Base-by-base conservation (phyloP, 352 stramenopile genomes). In the Phytopythium vexans region DNA sequence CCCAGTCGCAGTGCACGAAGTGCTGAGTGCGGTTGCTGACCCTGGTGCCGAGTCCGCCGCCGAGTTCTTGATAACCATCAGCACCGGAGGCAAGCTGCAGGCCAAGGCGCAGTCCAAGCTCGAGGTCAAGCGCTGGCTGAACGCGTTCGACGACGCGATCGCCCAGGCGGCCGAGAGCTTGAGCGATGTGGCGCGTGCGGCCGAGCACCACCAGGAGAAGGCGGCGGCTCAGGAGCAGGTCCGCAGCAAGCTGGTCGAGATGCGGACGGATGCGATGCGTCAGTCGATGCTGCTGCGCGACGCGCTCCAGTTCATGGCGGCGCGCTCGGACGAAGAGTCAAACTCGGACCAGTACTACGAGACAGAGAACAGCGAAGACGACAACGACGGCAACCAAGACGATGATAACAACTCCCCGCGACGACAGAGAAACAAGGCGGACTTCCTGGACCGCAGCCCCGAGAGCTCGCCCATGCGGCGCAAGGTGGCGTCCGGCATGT, bases 401-500 rank as follows among this genome's bases (percentile, higher is more conserved):
- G 47, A 43, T 10, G 48, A 43, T 12, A 43, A 8, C 14, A 59
- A 31, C 16, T 49, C 8, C 27, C 40, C 47, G 5, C 35, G 61
- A 10, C 56, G 56, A 4, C 64, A 66, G 31, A 61, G 62, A 8
- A 62, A 42, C 12, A 44, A 64, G 31, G 60, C 64, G 3, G 68
- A 81, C 40, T 81, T 73, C n/a, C 66, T 82, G 16, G 73, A 86
- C 15, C 60, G 64, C 14, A 88, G 77, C 48, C 82, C 82, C 0
- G 82, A 92, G 50, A 85, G 76, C 48, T 92, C 78, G 8, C 78
- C 81, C 0, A 87, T 89, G 68, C 64, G 80, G n/a, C 68, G 72
- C 41, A 77, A 77, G 34, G 56, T 43, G 34, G 14, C 32, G 0
- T 8, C 5, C 6, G 55, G 52, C 1, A 49, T 56, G 12, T 11